Evolutionary conservation across 1,139 yeast genomes (phyloP).

Genomic region (Yamadazyma pseudoaaseri): DNA sequence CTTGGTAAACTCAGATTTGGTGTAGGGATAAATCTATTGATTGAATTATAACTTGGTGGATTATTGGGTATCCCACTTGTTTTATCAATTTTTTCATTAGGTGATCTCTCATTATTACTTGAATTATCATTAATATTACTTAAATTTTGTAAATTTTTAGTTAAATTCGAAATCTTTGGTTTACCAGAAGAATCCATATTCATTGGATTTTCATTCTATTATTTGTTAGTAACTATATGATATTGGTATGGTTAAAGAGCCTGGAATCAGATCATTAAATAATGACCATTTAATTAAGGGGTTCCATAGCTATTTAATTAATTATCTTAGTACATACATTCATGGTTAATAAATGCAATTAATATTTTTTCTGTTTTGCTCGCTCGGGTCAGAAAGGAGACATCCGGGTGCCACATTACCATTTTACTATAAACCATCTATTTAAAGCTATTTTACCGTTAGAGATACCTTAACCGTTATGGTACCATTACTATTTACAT

Average conservation of each 20-base stretch:
- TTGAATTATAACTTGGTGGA: slow-evolving; percentile 14
- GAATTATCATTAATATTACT: background rate
- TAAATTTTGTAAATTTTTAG: slow-evolving; percentile 25
- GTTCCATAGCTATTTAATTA: no score
- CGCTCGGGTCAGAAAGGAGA: background rate
- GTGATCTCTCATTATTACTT: background rate
- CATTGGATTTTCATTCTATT: slow-evolving; percentile 9
- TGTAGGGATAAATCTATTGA: slow-evolving; percentile 3
- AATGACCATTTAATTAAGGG: no score
- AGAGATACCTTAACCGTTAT: no score
- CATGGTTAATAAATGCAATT: background rate
- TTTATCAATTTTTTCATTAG: slow-evolving; percentile 4
- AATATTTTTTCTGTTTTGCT: background rate
- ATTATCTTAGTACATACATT: no score
- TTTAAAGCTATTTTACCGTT: no score
- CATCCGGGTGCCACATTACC: no score
- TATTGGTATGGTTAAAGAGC: background rate
- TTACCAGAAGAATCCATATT: slow-evolving; percentile 15
- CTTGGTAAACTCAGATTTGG: slow-evolving; percentile 1
- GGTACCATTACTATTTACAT: no score
- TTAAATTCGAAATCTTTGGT: slow-evolving; percentile 32
- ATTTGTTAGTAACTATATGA: slow-evolving; percentile 1
- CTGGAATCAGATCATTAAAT: no score
- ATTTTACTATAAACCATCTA: no score
- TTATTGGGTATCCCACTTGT: no score